Evolutionary conservation across 2,329 filamentous ascomycete species (phyloP).

Genomic region (Chalaropsis ovoidea): DNA sequence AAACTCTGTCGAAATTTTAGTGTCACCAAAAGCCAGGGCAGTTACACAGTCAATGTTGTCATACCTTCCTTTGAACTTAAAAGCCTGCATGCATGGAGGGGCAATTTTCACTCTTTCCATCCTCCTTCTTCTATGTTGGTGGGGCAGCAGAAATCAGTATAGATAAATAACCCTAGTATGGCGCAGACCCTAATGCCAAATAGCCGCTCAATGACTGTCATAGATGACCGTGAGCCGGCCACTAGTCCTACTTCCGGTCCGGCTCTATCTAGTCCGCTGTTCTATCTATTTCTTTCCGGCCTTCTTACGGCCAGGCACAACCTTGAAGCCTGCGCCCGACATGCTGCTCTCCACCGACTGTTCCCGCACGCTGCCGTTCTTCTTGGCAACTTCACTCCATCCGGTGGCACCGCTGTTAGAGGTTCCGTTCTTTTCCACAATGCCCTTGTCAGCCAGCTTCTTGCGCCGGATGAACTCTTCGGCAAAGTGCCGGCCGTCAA

Average conservation of each 20-base stretch:
- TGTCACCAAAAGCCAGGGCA: background rate
- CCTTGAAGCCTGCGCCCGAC: slow-evolving; percentile 66
- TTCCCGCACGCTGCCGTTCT: slow-evolving; percentile 45
- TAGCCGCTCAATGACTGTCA: no score
- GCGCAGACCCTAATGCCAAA: background rate
- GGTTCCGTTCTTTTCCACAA: slow-evolving; percentile 63
- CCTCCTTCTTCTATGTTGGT: background rate
- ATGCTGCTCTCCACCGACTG: slow-evolving; percentile 31
- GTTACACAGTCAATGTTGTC: slow-evolving; percentile 3
- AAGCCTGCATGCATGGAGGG: background rate
- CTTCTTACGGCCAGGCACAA: slow-evolving; percentile 89
- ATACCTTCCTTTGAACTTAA: slow-evolving; percentile 2
- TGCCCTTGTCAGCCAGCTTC: slow-evolving; percentile 84
- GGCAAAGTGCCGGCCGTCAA: slow-evolving; percentile 86
- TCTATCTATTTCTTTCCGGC: slow-evolving; percentile 55
- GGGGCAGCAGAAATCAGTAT: background rate
- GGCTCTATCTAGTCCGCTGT: background rate
- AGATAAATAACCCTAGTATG: background rate
- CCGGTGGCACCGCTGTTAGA: slow-evolving; percentile 46
- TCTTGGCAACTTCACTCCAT: slow-evolving; percentile 97
- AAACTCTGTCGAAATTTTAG: background rate
- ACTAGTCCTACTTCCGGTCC: background rate
- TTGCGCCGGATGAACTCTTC: slow-evolving; percentile 90
- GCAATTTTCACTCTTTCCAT: slow-evolving; percentile 5
- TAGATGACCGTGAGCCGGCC: no score